These are phyloP conservation scores for Gliomastix tumulicola DNA, from an alignment of 2,329 filamentous ascomycete species.

Conservation along the genomic window DNA sequence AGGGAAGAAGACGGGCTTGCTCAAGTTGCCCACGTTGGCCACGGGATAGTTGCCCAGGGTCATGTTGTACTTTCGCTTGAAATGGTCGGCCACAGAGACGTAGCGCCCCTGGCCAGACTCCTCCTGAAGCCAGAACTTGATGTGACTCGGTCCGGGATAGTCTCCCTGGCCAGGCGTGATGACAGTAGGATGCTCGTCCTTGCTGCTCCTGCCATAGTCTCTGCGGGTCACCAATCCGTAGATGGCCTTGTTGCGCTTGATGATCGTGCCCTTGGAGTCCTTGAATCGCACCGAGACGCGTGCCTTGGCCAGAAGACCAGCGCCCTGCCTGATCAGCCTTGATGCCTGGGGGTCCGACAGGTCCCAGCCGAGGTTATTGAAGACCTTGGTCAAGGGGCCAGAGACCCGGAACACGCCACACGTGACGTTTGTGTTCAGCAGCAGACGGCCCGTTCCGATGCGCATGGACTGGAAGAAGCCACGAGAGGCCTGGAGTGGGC, in stretches of 20 bases:
- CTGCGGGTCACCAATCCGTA: constrained; percentile 13
- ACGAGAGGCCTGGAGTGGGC: constrained; percentile 32
- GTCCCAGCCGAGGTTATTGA: not conserved
- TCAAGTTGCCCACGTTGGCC: constrained; percentile 55
- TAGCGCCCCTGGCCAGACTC: constrained; percentile 15
- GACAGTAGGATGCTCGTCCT: constrained; percentile 4
- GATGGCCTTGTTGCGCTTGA: constrained; percentile 20
- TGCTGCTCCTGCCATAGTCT: too few relatives aligned
- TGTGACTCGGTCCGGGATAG: constrained; percentile 21
- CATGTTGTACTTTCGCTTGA: constrained; percentile 27
- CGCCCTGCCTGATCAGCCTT: not conserved
- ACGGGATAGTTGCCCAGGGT: constrained; percentile 42
- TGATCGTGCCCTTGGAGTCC: constrained; percentile 19
- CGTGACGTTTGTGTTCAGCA: constrained; percentile 49
- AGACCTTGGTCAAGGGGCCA: constrained; percentile 24
- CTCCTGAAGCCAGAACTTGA: constrained; percentile 21
- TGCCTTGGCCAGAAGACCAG: constrained; percentile 25
- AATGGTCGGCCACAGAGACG: constrained; percentile 35
- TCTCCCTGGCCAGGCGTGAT: constrained; percentile 8
- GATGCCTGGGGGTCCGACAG: too few relatives aligned
- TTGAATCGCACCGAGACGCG: constrained; percentile 24
- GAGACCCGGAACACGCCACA: constrained; percentile 42
- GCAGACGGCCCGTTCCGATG: constrained; percentile 42
- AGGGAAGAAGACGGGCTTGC: constrained; percentile 57
- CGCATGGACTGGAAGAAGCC: constrained; percentile 51